Evolutionary conservation across 257 asterid genomes (phyloP).

Genomic region (Handroanthus guayacan): DNA sequence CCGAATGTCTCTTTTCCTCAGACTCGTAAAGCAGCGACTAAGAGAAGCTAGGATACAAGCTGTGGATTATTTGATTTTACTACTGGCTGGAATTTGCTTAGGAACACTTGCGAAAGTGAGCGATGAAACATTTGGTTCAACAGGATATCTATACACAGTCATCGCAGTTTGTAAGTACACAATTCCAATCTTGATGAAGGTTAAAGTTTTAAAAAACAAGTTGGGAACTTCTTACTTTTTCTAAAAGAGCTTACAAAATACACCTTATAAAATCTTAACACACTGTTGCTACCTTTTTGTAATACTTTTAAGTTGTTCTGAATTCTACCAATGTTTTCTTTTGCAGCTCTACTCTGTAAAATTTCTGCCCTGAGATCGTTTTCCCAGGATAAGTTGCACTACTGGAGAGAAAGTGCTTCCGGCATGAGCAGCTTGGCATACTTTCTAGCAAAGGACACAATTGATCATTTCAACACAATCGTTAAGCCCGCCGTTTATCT

Average conservation of each 20-base stretch:
- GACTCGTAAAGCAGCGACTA: slow-evolving; percentile 83
- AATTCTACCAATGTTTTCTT: slow-evolving; percentile 3
- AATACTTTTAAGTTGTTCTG: background rate
- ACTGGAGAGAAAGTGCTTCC: slow-evolving; percentile 96
- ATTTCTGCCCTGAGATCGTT: slow-evolving; percentile 96
- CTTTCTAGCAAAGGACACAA: slow-evolving; percentile 88
- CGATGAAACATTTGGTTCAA: slow-evolving; percentile 87
- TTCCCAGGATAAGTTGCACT: slow-evolving; percentile 88
- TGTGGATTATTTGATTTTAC: slow-evolving; percentile 81
- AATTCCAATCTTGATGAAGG: slow-evolving; percentile 6
- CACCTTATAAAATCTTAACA: no score
- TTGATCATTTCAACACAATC: slow-evolving; percentile 85
- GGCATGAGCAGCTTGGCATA: slow-evolving; percentile 99
- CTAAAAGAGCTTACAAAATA: no score
- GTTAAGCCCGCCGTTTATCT: slow-evolving; percentile 91
- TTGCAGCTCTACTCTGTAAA: slow-evolving; percentile 80
- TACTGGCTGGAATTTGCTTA: slow-evolving; percentile 89
- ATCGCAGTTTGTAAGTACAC: slow-evolving; percentile 87
- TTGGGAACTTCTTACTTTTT: no score
- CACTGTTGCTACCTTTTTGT: background rate
- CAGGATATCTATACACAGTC: slow-evolving; percentile 93
- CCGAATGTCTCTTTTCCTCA: slow-evolving; percentile 37
- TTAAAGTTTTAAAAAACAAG: no score
- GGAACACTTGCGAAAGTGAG: slow-evolving; percentile 96
- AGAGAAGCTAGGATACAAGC: slow-evolving; percentile 87